Evolutionary conservation across 2,329 filamentous ascomycete genomes (phyloP).

Genomic region (Cadophora malorum): DNA sequence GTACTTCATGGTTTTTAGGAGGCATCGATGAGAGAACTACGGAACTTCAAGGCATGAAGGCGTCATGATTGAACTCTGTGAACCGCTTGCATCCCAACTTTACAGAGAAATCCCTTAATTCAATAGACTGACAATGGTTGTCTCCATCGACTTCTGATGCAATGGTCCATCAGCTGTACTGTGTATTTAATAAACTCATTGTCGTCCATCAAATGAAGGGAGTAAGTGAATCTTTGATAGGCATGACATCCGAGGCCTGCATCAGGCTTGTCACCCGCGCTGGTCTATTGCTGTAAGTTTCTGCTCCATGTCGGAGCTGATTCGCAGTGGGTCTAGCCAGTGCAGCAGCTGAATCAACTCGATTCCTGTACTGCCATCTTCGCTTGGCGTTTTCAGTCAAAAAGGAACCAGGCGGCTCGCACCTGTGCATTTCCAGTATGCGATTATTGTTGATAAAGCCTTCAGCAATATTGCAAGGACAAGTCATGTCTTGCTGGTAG

Average conservation of each 20-base stretch:
- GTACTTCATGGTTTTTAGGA: neutral
- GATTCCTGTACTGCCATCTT: neutral
- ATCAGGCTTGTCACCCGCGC: neutral
- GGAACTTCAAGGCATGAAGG: neutral
- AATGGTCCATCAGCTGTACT: too few species aligned
- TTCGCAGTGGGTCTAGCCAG: neutral
- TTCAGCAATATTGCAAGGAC: neutral
- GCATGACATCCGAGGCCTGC: neutral
- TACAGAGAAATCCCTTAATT: neutral
- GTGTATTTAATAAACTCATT: too few species aligned
- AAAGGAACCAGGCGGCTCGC: neutral
- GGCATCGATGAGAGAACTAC: neutral
- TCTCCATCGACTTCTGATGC: too few species aligned
- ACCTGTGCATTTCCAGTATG: neutral
- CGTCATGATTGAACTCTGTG: conserved; percentile 5
- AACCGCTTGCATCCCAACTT: neutral
- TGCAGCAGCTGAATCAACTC: conserved; percentile 1
- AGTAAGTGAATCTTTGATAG: neutral
- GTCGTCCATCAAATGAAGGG: too few species aligned
- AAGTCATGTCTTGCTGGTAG: neutral
- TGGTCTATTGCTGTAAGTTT: neutral
- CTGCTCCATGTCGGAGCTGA: neutral
- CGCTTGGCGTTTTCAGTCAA: neutral
- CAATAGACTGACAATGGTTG: too few species aligned
- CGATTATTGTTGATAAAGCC: neutral